Evolutionary conservation across 306 rosid genomes (phyloP).

Genomic region (Lathyrus oleraceus): DNA sequence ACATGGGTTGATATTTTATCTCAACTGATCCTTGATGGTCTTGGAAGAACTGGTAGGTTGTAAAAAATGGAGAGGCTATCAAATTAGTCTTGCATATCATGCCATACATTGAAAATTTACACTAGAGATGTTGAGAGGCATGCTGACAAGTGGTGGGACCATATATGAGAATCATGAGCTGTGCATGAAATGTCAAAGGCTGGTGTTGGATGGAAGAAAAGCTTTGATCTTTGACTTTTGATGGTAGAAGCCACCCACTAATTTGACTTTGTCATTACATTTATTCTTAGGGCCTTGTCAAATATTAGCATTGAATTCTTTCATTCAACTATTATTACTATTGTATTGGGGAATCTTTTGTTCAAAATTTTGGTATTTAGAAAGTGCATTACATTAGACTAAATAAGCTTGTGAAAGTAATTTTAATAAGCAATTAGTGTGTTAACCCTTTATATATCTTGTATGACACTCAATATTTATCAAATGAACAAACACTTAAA

Average conservation of each 20-base stretch:
- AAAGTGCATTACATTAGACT: constrained; percentile 5
- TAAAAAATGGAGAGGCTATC: constrained; percentile 7
- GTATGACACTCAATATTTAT: too few relatives aligned
- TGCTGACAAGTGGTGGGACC: constrained; percentile 26
- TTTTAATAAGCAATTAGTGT: background rate
- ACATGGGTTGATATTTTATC: constrained; percentile 85
- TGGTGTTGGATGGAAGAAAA: constrained; percentile 30
- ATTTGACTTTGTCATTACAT: constrained; percentile 11
- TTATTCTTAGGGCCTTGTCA: constrained; percentile 13
- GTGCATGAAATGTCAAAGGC: constrained; percentile 17
- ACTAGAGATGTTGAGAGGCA: constrained; percentile 1
- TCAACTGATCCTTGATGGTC: constrained; percentile 45
- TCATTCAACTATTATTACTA: constrained; percentile 20
- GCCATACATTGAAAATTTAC: constrained; percentile 22
- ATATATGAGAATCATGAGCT: constrained; percentile 19
- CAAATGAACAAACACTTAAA: too few relatives aligned
- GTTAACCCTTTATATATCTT: background rate
- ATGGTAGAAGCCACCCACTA: constrained; percentile 9
- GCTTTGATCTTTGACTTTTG: constrained; percentile 4
- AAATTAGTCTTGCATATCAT: constrained; percentile 8
- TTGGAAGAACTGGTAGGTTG: constrained; percentile 32
- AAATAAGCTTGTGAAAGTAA: background rate
- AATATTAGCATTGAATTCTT: constrained; percentile 20
- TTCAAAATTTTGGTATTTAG: background rate
- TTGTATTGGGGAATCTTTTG: background rate